Base-by-base conservation (phyloP, 1,284 basidiomycete genomes). In the Coniferiporia sulphurascens region DNA sequence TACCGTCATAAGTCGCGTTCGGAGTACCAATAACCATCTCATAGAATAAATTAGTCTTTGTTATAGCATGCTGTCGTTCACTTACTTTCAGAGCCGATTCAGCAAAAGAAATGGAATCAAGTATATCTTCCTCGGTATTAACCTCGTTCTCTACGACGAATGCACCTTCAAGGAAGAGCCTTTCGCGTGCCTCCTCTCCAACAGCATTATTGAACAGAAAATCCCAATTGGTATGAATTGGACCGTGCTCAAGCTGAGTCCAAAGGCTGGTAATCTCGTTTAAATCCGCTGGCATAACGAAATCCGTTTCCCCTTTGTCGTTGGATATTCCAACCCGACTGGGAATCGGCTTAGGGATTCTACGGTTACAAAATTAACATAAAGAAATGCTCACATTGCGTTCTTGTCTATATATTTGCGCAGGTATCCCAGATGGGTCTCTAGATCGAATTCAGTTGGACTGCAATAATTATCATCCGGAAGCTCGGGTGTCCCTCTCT, bases 401-500 rank as follows among this genome's bases (percentile, higher is more conserved):
- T 84, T 86, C 74, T 95, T 96, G 71, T 96, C 91, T 48, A 97
- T 78, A 65, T 89, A 79, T 12, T 79, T 78, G 43, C 95, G 81
- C 55, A 97, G 77, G 68, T 93, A 93, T 62, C 87, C 83, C 41
- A 96, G 70, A 65, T 95, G 93, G 15, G 78, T 78, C 22, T 82
- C 74, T 10, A 96, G 73, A 70, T 93, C 83, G 67, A 97, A 95
- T 46, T 91, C 82, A 5, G 78, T 83, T 15, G 85, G 73, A 68
- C 86, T 89, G 21, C 75, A 72, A 4, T 83, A 84, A 66, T 92
- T 79, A 5, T 82, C 78, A 66, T 97, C 95, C 0, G 84, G 85
- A 36, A 97, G 77, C 41, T 77, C 74, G 12, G 78, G 73, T 0
- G 85, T 84, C 1, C 86, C 88, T 59, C 87, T 80, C 67, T 92